Evolutionary conservation across 2,329 filamentous ascomycete species (phyloP).

Genomic region (Ceratocystis destructans): DNA sequence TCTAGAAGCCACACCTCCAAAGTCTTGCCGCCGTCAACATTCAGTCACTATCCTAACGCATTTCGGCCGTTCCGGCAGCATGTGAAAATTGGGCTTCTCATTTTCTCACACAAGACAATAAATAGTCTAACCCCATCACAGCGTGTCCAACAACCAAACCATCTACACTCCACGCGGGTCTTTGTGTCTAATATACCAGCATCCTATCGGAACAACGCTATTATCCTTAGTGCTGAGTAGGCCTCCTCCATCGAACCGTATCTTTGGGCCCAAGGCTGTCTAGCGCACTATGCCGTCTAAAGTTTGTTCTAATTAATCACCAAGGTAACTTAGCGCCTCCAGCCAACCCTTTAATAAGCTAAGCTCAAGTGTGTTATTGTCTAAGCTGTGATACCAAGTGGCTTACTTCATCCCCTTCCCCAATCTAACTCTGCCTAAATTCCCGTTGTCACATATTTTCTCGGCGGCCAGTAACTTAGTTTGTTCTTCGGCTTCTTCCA

Average conservation of each 20-base stretch:
- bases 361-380: background rate
- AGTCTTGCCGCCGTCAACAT: background rate
- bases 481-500: background rate
- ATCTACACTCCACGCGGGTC: background rate
- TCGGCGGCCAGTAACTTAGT: too few species aligned
- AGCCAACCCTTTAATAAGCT: background rate
- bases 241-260: background rate
- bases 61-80: background rate
- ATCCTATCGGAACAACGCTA: background rate
- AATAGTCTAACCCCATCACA: background rate
- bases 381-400: background rate
- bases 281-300: background rate
- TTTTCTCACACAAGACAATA: background rate
- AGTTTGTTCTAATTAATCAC: background rate
- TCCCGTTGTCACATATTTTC: background rate
- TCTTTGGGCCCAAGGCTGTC: background rate
- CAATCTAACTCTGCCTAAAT: background rate
- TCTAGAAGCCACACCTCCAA: background rate
- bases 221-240: slow-evolving; percentile 3
- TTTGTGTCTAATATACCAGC: background rate
- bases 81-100: background rate
- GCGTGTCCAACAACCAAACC: background rate
- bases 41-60: too few species aligned
- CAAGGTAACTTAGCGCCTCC: background rate
- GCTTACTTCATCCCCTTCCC: background rate